A percentile compares a stretch with the other conserved stretches of the same genome.
Conservation (phyloP, 148 eudicot species). For the Chenopodium album region DNA sequence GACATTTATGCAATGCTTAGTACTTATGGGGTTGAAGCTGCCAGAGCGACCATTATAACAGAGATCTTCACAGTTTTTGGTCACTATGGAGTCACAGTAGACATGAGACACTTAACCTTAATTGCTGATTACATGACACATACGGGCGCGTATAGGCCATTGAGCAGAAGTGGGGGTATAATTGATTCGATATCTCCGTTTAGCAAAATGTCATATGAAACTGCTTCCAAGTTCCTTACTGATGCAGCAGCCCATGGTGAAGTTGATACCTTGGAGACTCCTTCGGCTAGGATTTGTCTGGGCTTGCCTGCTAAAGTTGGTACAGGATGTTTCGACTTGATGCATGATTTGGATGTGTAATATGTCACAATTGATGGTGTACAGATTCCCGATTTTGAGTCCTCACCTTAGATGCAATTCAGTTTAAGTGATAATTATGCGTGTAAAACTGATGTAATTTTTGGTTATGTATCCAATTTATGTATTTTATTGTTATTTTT, state of each 20-base stretch:
- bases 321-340: slow-evolving; percentile 86
- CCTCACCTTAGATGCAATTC: background rate
- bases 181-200: slow-evolving; percentile 74
- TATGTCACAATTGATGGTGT: background rate
- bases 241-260: slow-evolving; percentile 60
- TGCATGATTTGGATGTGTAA: slow-evolving; percentile 64
- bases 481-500: background rate
- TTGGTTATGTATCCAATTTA: background rate
- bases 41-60: slow-evolving; percentile 66
- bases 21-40: slow-evolving; percentile 94
- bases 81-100: slow-evolving; percentile 83
- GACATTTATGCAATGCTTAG: slow-evolving; percentile 64
- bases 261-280: slow-evolving; percentile 75
- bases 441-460: background rate
- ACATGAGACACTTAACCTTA: slow-evolving; percentile 74
- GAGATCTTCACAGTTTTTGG: slow-evolving; percentile 77
- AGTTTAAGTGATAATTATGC: background rate
- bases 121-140: slow-evolving; percentile 95
- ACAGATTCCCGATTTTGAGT: background rate
- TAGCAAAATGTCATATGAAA: slow-evolving; percentile 82
- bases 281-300: slow-evolving; percentile 79
- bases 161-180: slow-evolving; percentile 84
- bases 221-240: slow-evolving; percentile 82
- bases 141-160: slow-evolving; percentile 66
- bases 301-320: slow-evolving; percentile 95